phyloP scores from a whole-genome alignment of 495 filamentous ascomycete species.

The Penicillium canariense region DNA sequence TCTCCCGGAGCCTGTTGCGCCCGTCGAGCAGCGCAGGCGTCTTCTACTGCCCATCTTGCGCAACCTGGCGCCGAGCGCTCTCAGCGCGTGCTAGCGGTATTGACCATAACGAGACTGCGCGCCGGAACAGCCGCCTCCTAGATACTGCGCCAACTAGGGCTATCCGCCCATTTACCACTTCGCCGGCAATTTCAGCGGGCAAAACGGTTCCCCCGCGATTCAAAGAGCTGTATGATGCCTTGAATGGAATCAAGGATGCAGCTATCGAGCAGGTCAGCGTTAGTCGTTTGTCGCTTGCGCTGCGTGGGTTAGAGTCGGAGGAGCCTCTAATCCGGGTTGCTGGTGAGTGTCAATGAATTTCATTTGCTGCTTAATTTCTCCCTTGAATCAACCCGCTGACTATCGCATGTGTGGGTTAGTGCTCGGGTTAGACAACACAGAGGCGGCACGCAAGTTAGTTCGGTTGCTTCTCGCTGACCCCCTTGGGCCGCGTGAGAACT shows the following conservation, averaged over 20 bases:
- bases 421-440: conserved; percentile 49
- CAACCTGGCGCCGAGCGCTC: conserved; percentile 33
- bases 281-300: conserved; percentile 74
- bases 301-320: conserved; percentile 69
- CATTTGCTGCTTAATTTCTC: not conserved
- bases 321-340: conserved; percentile 69
- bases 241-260: conserved; percentile 59
- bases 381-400: conserved; percentile 3
- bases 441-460: conserved; percentile 58
- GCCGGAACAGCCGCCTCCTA: conserved; percentile 5
- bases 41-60: conserved; percentile 42
- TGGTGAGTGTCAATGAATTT: conserved; percentile 33
- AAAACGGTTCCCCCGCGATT: conserved; percentile 38
- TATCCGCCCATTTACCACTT: conserved; percentile 21
- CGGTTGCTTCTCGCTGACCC: conserved; percentile 76
- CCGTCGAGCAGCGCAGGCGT: conserved; percentile 21
- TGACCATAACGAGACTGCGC: conserved; percentile 10
- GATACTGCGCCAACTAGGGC: not conserved
- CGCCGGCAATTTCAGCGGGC: conserved; percentile 28
- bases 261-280: conserved; percentile 67
- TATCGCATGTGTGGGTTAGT: conserved; percentile 32
- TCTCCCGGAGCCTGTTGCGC: conserved; percentile 37
- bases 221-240: conserved; percentile 57
- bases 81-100: conserved; percentile 29
- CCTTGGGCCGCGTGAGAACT: conserved; percentile 57